Conservation (phyloP, 2,329 filamentous ascomycete genomes). For the Biscogniauxia sp. region DNA sequence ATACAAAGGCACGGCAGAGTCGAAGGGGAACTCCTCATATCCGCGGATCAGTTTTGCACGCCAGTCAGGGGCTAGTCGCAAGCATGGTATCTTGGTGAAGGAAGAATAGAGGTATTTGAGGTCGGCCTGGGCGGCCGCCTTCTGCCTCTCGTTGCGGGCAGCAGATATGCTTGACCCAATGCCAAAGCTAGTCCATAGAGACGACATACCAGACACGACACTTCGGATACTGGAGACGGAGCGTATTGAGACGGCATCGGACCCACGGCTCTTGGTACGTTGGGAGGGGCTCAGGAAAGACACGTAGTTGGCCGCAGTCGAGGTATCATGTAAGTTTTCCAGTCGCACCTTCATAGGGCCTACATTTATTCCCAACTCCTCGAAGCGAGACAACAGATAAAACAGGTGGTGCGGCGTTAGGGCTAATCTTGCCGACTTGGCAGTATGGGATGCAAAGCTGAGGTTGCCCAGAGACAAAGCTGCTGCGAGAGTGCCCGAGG, state of each 20-base stretch:
- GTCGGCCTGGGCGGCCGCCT: conserved; percentile 79
- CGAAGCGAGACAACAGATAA: conserved; percentile 92
- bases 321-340: conserved; percentile 89
- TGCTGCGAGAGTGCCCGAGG: conserved; percentile 73
- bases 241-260: conserved; percentile 87
- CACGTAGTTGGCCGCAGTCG: conserved; percentile 86
- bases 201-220: conserved; percentile 95
- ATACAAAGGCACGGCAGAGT: conserved; percentile 93
- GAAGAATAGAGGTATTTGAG: conserved; percentile 96
- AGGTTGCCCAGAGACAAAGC: conserved; percentile 84
- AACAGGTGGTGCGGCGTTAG: conserved; percentile 96
- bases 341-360: conserved; percentile 95
- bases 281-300: conserved; percentile 88
- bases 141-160: conserved; percentile 85
- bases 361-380: conserved; percentile 85
- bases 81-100: conserved; percentile 95
- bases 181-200: conserved; percentile 85
- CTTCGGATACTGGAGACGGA: conserved; percentile 96
- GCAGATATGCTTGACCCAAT: conserved; percentile 75
- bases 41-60: conserved; percentile 85
- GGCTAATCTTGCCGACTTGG: conserved; percentile 88
- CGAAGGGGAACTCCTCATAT: conserved; percentile 97
- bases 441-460: conserved; percentile 77
- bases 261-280: conserved; percentile 72
- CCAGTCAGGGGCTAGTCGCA: conserved; percentile 88